These are phyloP conservation scores for Ceratocystis huliohia DNA, from an alignment of 2,329 filamentous ascomycete species.

Conservation along the genomic window DNA sequence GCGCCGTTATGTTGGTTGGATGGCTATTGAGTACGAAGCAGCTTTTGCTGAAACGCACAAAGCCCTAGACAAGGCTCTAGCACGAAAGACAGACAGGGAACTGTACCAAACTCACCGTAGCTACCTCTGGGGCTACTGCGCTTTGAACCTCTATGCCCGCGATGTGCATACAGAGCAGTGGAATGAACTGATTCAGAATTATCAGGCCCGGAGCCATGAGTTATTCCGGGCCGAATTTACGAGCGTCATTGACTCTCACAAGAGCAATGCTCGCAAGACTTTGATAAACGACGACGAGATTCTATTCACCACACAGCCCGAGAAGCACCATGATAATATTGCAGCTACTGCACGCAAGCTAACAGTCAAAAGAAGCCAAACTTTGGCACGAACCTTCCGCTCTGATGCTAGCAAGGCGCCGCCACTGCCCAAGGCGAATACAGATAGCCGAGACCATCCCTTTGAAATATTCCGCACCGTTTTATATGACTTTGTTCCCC, in stretches of 20 bases:
- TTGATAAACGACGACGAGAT: conserved; percentile 68
- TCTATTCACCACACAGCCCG: conserved; percentile 70
- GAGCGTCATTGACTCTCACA: conserved; percentile 66
- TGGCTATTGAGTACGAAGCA: conserved; percentile 67
- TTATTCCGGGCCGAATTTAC: conserved; percentile 75
- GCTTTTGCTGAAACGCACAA: conserved; percentile 59
- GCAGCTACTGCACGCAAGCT: conserved; percentile 72
- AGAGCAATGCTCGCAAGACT: conserved; percentile 60
- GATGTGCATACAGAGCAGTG: conserved; percentile 74
- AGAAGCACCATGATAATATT: conserved; percentile 73
- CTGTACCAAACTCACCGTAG: conserved; percentile 57
- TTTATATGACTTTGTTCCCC: conserved; percentile 66
- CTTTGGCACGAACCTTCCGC: conserved; percentile 60
- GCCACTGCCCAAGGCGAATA: conserved; percentile 25
- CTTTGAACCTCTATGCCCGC: conserved; percentile 74
- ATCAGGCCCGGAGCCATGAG: conserved; percentile 62
- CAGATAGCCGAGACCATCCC: conserved; percentile 55
- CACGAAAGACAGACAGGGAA: conserved; percentile 61
- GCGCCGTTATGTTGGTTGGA: conserved; percentile 65
- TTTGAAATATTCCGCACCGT: conserved; percentile 72
- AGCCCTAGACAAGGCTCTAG: conserved; percentile 46
- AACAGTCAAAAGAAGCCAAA: conserved; percentile 89
- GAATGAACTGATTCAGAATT: conserved; percentile 65
- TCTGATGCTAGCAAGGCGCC: conserved; percentile 50
- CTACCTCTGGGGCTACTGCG: conserved; percentile 75